A percentile compares a stretch with the other conserved stretches of the same genome.
These are phyloP conservation scores for Daedaleopsis nitida DNA, from an alignment of 768 basidiomycete species.

Conservation along the genomic window DNA sequence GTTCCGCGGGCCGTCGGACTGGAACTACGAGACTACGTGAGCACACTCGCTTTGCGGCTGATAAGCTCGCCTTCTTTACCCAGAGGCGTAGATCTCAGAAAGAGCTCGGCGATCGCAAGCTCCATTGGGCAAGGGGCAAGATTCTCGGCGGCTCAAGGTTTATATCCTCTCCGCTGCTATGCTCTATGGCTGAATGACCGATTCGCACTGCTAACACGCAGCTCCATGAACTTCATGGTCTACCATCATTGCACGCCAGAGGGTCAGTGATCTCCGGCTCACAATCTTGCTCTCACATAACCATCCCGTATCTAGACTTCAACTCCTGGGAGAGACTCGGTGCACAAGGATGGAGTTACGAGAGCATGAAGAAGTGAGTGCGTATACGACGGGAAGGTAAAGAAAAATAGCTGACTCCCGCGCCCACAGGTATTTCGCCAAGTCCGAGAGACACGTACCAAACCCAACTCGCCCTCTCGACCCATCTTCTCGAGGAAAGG, in stretches of 20 bases:
- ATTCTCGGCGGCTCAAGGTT: conserved; percentile 28
- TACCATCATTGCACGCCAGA: conserved; percentile 14
- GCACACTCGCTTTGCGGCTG: neutral
- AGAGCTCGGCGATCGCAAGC: conserved; percentile 8
- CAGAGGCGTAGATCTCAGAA: conserved; percentile 19
- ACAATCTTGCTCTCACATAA: conserved; percentile 43
- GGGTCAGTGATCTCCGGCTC: conserved; percentile 7
- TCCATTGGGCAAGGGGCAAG: conserved; percentile 26
- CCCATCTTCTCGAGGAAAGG: too few species aligned
- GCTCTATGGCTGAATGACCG: too few species aligned
- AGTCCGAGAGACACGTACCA: conserved; percentile 31
- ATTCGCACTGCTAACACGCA: neutral
- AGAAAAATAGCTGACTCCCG: neutral
- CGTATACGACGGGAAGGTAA: neutral
- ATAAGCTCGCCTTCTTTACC: too few species aligned
- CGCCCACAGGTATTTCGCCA: conserved; percentile 56
- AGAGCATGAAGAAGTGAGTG: conserved; percentile 47
- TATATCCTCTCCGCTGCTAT: neutral
- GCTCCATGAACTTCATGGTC: conserved; percentile 56
- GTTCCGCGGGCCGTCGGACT: conserved; percentile 50
- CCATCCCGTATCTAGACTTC: conserved; percentile 52
- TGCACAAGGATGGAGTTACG: conserved; percentile 57
- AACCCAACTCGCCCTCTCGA: too few species aligned
- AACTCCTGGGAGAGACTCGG: conserved; percentile 56
- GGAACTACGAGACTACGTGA: conserved; percentile 13